Percentiles rank a stretch among this genome's conserved stretches.
phyloP scores from a whole-genome alignment of 176 grass and related monocot genomes.

The Paspalum vaginatum region DNA sequence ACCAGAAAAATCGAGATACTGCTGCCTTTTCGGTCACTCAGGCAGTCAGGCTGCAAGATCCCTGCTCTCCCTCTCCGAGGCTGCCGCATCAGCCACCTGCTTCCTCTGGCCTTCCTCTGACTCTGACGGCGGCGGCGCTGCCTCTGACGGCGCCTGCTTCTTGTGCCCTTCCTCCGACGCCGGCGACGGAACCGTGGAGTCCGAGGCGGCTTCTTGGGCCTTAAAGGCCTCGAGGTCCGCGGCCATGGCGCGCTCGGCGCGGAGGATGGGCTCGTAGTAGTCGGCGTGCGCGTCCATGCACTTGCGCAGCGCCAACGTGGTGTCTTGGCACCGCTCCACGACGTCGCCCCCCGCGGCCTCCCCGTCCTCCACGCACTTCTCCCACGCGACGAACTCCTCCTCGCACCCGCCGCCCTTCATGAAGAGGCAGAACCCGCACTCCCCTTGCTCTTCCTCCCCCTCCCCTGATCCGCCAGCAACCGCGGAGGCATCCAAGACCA shows the following conservation, averaged over 20 bases:
- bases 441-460: constrained; percentile 55
- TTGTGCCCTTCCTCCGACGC: neutral
- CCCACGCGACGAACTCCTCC: constrained; percentile 80
- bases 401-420: constrained; percentile 99
- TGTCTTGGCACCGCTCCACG: constrained; percentile 67
- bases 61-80: neutral
- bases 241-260: constrained; percentile 58
- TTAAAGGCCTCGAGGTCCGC: constrained; percentile 47
- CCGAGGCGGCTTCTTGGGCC: constrained; percentile 1
- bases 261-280: constrained; percentile 83
- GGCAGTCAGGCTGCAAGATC: constrained; percentile 15
- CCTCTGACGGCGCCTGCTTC: neutral
- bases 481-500: constrained; percentile 23
- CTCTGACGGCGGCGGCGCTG: neutral
- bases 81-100: neutral
- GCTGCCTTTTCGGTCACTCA: constrained; percentile 2
- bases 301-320: constrained; percentile 60
- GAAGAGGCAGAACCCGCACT: constrained; percentile 91
- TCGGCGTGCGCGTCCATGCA: constrained; percentile 83
- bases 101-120: constrained; percentile 2
- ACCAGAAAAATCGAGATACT: constrained; percentile 34
- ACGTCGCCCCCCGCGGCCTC: constrained; percentile 55
- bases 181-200: neutral
- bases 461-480: constrained; percentile 10
- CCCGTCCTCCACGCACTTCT: constrained; percentile 83